Evolutionary conservation across 2,329 filamentous ascomycete genomes (phyloP).

Genomic region (Penicillium polonicum): DNA sequence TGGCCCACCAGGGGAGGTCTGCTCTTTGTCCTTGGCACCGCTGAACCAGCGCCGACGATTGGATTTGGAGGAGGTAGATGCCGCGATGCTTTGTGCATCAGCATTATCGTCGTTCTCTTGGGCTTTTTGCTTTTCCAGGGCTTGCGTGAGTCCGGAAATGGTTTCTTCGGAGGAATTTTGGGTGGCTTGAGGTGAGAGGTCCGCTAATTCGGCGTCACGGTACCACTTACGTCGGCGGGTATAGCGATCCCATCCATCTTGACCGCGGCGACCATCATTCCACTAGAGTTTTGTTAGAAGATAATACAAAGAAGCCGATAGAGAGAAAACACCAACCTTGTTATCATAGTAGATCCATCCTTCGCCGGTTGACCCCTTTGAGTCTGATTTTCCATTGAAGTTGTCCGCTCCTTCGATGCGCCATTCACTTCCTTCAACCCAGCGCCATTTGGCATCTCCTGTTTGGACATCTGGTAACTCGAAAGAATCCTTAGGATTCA

Average conservation of each 20-base stretch:
- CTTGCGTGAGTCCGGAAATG: conserved; percentile 33
- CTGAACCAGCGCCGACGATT: conserved; percentile 42
- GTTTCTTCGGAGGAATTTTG: conserved; percentile 44
- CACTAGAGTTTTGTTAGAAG: conserved; percentile 56
- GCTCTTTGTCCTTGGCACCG: conserved; percentile 33
- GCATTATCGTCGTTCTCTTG: conserved; percentile 28
- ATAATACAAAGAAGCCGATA: not conserved
- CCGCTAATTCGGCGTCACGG: conserved; percentile 91
- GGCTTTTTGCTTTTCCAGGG: conserved; percentile 20
- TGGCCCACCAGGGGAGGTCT: conserved; percentile 21
- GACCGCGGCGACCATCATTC: conserved; percentile 79
- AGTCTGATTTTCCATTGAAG: conserved; percentile 37
- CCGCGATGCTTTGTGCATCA: conserved; percentile 29
- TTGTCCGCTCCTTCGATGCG: conserved; percentile 67
- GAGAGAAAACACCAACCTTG: conserved; percentile 60
- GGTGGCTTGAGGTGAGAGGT: conserved; percentile 53
- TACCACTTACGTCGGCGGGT: conserved; percentile 94
- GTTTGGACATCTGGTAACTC: conserved; percentile 66
- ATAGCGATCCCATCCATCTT: conserved; percentile 92
- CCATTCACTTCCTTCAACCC: conserved; percentile 86
- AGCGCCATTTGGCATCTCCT: conserved; percentile 67
- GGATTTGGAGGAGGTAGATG: conserved; percentile 31
- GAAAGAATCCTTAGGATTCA: conserved; percentile 72
- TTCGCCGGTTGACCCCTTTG: conserved; percentile 55
- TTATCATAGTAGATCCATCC: conserved; percentile 99